phyloP scores from a whole-genome alignment of 768 basidiomycete genomes.

The Russula compacta region DNA sequence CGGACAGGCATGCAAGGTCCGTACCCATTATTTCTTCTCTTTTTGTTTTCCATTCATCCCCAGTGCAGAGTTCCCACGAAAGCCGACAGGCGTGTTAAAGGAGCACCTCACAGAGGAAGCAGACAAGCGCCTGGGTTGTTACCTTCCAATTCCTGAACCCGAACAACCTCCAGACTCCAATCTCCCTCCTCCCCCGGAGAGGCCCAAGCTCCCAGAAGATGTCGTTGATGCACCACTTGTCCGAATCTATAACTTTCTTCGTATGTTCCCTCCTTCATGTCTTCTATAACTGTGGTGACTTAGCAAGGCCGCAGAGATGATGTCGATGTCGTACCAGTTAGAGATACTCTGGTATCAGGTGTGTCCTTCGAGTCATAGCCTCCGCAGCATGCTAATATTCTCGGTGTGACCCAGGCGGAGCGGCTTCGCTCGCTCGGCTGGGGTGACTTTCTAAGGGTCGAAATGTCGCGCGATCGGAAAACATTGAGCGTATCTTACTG shows the following conservation, averaged over 20 bases:
- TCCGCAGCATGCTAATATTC: neutral
- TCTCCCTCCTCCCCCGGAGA: conserved; percentile 29
- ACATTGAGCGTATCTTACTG: conserved; percentile 74
- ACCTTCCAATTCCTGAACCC: conserved; percentile 37
- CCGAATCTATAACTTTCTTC: conserved; percentile 80
- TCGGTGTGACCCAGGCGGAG: conserved; percentile 38
- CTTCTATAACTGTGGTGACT: conserved; percentile 9
- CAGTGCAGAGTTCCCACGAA: conserved; percentile 59
- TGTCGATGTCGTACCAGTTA: conserved; percentile 87
- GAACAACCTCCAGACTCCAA: conserved; percentile 28
- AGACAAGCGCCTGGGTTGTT: conserved; percentile 55
- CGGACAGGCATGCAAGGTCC: conserved; percentile 62
- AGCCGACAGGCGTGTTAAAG: conserved; percentile 52
- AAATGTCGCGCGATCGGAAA: conserved; percentile 61
- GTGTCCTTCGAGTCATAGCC: conserved; percentile 1
- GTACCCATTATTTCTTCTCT: neutral
- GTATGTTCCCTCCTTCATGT: conserved; percentile 37
- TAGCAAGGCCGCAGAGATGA: conserved; percentile 51
- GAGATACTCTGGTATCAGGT: conserved; percentile 81
- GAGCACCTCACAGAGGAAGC: conserved; percentile 67
- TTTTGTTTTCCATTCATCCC: neutral
- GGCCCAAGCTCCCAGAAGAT: conserved; percentile 47
- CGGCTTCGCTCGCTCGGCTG: conserved; percentile 81
- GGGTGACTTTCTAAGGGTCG: conserved; percentile 65
- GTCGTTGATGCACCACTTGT: conserved; percentile 76